These are phyloP conservation scores for Hypoxylon rickii DNA, from an alignment of 495 filamentous ascomycete species.

Conservation along the genomic window DNA sequence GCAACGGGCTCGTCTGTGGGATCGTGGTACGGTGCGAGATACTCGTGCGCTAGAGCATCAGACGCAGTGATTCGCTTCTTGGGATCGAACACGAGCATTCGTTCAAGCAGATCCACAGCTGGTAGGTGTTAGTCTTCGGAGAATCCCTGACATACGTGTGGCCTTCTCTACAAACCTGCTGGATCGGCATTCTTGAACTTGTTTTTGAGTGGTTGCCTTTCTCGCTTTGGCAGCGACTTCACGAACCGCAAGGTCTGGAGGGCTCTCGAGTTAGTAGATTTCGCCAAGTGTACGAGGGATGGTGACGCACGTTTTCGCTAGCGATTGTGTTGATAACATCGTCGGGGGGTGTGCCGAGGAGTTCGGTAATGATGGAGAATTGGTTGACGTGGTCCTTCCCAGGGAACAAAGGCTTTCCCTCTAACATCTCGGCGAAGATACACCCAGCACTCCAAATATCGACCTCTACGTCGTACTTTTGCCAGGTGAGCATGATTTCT, in stretches of 20 bases:
- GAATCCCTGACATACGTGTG: neutral
- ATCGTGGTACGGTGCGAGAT: constrained; percentile 95
- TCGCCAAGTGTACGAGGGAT: neutral
- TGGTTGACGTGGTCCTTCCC: constrained; percentile 99
- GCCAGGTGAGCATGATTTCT: constrained; percentile 99
- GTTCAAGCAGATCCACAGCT: constrained; percentile 94
- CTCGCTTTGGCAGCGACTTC: constrained; percentile 94
- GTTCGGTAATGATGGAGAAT: constrained; percentile 98
- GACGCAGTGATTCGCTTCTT: constrained; percentile 85
- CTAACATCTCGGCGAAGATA: constrained; percentile 99
- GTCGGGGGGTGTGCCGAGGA: constrained; percentile 95
- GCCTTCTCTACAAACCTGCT: constrained; percentile 63
- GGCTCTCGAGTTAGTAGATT: constrained; percentile 10
- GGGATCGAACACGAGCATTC: constrained; percentile 97
- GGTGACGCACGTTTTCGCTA: constrained; percentile 83
- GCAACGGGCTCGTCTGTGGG: constrained; percentile 94
- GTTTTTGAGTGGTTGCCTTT: constrained; percentile 83
- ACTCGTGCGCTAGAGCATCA: constrained; percentile 86
- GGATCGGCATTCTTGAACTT: constrained; percentile 97
- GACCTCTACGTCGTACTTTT: constrained; percentile 99
- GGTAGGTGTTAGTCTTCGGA: constrained; percentile 11
- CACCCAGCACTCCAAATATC: constrained; percentile 99
- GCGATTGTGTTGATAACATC: constrained; percentile 99
- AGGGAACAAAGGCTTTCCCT: constrained; percentile 97
- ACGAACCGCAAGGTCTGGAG: constrained; percentile 93